A percentile compares a stretch with the other conserved stretches of the same genome.
Evolutionary conservation across 768 basidiomycete species (phyloP).

Genomic region (Leucosporidium scottii): DNA sequence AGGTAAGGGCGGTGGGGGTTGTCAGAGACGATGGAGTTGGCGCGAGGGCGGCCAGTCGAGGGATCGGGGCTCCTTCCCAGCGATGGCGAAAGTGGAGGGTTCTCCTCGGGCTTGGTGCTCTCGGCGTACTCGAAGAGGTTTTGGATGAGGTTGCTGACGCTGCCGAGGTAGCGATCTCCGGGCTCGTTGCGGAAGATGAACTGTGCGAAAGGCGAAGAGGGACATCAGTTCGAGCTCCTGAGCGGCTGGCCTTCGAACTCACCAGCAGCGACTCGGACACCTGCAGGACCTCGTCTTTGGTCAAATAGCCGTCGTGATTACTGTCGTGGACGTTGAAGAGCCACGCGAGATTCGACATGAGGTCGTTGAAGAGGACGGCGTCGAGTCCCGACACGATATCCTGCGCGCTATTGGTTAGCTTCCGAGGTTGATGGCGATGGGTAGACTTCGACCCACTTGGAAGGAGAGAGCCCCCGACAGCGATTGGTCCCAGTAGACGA

Average conservation of each 20-base stretch:
- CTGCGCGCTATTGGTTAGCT: conserved; percentile 44
- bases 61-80: conserved; percentile 26
- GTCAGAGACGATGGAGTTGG: conserved; percentile 34
- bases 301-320: conserved; percentile 88
- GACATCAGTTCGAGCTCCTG: conserved; percentile 6
- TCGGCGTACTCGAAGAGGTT: conserved; percentile 89
- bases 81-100: neutral
- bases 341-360: conserved; percentile 99
- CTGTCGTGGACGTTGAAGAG: conserved; percentile 86
- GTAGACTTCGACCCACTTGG: no score
- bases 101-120: conserved; percentile 23
- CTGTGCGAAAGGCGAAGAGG: conserved; percentile 46
- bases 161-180: conserved; percentile 91
- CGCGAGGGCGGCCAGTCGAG: conserved; percentile 10
- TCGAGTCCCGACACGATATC: conserved; percentile 84
- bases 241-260: conserved; percentile 35
- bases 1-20: conserved; percentile 50
- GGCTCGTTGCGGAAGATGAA: conserved; percentile 97
- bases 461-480: conserved; percentile 77
- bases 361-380: conserved; percentile 86
- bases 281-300: conserved; percentile 93
- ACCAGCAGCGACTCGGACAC: conserved; percentile 90
- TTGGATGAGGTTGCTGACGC: conserved; percentile 77
- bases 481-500: conserved; percentile 87
- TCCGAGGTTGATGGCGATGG: no score